Evolutionary conservation across 1,284 basidiomycete species (phyloP).

Genomic region (Porogramme epimiltina): DNA sequence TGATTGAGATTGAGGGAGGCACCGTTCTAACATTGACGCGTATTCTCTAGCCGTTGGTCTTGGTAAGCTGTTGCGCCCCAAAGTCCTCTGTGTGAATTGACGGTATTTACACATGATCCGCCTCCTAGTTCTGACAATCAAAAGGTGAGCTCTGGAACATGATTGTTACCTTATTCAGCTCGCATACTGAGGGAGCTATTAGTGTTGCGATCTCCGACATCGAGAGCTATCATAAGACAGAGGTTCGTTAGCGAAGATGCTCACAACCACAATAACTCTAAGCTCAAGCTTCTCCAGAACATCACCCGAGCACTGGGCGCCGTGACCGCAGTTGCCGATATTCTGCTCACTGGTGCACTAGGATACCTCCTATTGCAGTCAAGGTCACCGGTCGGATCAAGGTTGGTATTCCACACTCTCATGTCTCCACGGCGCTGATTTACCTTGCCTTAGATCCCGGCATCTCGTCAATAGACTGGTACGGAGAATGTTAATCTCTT

Average conservation of each 20-base stretch:
- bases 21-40: not conserved
- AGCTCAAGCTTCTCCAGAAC: no score
- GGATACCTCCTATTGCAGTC: not conserved
- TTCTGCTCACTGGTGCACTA: not conserved
- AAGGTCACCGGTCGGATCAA: not conserved
- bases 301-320: not conserved
- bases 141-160: no score
- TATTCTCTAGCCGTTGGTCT: not conserved
- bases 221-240: no score
- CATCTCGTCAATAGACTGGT: conserved; percentile 2
- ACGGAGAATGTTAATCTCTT: not conserved
- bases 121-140: no score
- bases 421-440: not conserved
- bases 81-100: no score
- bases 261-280: no score
- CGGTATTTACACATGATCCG: no score
- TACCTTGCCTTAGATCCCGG: not conserved
- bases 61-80: not conserved
- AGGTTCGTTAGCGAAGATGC: no score
- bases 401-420: not conserved
- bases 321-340: not conserved
- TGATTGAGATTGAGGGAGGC: not conserved
- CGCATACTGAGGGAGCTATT: no score
- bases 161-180: not conserved
- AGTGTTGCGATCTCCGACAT: no score